Percentiles rank a stretch among this genome's conserved stretches.
Conservation (phyloP, 2,329 filamentous ascomycete species). For the Curvularia sp. region DNA sequence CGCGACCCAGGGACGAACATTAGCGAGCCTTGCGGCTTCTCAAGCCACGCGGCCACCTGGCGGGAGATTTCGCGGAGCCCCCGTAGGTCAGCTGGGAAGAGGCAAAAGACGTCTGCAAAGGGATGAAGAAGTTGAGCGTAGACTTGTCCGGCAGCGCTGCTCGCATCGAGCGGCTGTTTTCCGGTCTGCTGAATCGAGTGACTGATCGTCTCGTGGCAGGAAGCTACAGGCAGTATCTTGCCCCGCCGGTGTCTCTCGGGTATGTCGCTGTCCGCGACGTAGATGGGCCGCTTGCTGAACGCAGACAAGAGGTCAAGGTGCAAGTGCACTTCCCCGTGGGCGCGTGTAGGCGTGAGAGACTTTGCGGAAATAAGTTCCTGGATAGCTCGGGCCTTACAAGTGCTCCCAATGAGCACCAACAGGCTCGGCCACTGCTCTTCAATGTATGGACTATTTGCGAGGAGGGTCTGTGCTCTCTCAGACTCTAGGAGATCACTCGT, state of each 20-base stretch:
- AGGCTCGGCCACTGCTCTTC: slow-evolving; percentile 7
- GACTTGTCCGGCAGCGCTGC: slow-evolving; percentile 6
- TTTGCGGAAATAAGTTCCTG: slow-evolving; percentile 4
- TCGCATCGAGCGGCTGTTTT: slow-evolving; percentile 10
- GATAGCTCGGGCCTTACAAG: slow-evolving; percentile 7
- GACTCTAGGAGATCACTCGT: slow-evolving; percentile 7
- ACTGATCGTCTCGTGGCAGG: slow-evolving; percentile 9
- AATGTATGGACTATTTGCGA: slow-evolving; percentile 6
- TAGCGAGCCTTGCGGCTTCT: slow-evolving; percentile 1
- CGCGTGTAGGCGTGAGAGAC: slow-evolving; percentile 1
- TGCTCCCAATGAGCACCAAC: slow-evolving; percentile 6
- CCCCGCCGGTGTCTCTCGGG: slow-evolving; percentile 3
- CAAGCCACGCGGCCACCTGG: slow-evolving; percentile 21
- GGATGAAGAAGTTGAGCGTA: slow-evolving; percentile 12
- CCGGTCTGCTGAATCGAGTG: slow-evolving; percentile 6
- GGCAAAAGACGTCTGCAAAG: slow-evolving; percentile 38
- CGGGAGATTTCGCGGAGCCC: slow-evolving; percentile 29
- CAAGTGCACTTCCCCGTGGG: slow-evolving; percentile 4
- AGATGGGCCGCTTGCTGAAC: slow-evolving; percentile 8
- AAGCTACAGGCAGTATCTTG: slow-evolving; percentile 4
- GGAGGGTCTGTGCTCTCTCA: slow-evolving; percentile 8
- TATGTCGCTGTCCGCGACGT: slow-evolving; percentile 3
- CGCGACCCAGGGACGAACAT: too few species aligned
- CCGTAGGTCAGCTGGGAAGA: slow-evolving; percentile 37
- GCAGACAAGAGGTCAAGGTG: slow-evolving; percentile 1